These are phyloP conservation scores for Ophiocordyceps sinensis DNA, from an alignment of 2,329 filamentous ascomycete species.

Conservation along the genomic window DNA sequence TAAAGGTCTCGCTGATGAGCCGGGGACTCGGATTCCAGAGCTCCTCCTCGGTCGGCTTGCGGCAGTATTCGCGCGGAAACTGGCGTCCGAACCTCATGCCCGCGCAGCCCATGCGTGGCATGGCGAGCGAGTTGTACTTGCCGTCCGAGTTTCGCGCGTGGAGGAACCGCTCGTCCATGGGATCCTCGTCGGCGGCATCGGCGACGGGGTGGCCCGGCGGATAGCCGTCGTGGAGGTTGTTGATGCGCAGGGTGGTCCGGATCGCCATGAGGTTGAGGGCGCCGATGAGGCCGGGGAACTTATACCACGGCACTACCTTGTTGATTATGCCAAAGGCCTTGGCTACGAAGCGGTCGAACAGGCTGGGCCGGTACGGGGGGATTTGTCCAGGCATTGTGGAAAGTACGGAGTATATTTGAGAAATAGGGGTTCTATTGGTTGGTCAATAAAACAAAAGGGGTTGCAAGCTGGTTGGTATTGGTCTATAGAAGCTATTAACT, in stretches of 20 bases:
- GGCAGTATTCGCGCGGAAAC: neutral
- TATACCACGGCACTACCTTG: neutral
- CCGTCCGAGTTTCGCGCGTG: conserved; percentile 1
- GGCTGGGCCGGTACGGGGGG: neutral
- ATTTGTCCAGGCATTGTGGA: neutral
- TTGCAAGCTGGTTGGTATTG: too few species aligned
- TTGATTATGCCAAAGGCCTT: neutral
- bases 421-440: too few species aligned
- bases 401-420: too few species aligned
- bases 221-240: conserved; percentile 1
- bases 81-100: conserved; percentile 1
- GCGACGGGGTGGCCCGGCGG: neutral
- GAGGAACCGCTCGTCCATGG: neutral
- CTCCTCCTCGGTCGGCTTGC: neutral
- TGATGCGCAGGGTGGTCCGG: neutral
- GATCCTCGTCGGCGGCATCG: neutral
- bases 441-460: too few species aligned
- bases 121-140: neutral
- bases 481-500: too few species aligned
- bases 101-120: neutral
- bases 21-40: conserved; percentile 1
- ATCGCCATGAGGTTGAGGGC: neutral
- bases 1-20: neutral
- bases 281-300: neutral
- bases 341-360: neutral